Evolutionary conservation across 2,329 filamentous ascomycete genomes (phyloP).

Genomic region (Coleophoma cylindrospora): DNA sequence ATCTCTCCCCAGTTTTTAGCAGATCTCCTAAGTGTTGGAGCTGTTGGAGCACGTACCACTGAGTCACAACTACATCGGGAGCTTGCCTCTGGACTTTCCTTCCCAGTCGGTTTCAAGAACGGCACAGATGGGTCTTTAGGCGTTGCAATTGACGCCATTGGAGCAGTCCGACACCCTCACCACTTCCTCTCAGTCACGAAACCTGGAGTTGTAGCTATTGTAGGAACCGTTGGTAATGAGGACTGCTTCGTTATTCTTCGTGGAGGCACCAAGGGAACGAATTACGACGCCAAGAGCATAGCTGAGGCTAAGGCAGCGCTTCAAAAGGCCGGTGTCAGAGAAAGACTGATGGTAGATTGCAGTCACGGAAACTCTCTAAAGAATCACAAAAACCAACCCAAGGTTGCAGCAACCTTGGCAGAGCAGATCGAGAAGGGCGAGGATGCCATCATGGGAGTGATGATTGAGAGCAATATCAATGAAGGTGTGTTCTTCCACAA

Average conservation of each 20-base stretch:
- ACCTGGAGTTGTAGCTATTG: constrained; percentile 90
- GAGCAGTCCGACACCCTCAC: constrained; percentile 84
- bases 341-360: constrained; percentile 95
- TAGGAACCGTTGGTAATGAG: constrained; percentile 89
- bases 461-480: constrained; percentile 98
- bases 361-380: constrained; percentile 95
- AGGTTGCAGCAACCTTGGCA: constrained; percentile 77
- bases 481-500: constrained; percentile 56
- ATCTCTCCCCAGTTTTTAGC: constrained; percentile 97
- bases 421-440: constrained; percentile 84
- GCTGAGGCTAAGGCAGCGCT: constrained; percentile 77
- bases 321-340: constrained; percentile 64
- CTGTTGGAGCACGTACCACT: constrained; percentile 92
- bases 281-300: constrained; percentile 85
- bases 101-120: constrained; percentile 99
- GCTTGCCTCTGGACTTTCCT: constrained; percentile 86
- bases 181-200: constrained; percentile 98
- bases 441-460: constrained; percentile 87
- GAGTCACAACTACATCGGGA: constrained; percentile 95
- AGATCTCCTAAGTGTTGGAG: constrained; percentile 85
- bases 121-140: constrained; percentile 87
- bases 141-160: constrained; percentile 93
- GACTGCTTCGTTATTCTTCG: constrained; percentile 96
- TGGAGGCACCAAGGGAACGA: constrained; percentile 88
- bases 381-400: constrained; percentile 95